Conservation (phyloP, 176 grass and related monocot genomes). For the Ananas comosus region DNA sequence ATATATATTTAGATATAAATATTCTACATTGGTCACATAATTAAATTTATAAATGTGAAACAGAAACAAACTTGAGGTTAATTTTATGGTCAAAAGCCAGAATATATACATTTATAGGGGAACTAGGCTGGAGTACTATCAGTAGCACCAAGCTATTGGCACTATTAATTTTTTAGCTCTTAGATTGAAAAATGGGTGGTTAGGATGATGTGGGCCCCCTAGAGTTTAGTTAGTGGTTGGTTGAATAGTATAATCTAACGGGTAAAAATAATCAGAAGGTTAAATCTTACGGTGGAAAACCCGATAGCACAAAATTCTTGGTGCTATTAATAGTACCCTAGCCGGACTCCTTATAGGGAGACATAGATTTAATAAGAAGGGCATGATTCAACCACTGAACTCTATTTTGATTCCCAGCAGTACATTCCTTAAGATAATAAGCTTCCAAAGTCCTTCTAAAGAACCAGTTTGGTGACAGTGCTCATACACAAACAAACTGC, state of each 20-base stretch:
- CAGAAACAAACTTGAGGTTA: neutral
- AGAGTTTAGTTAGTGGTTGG: no score
- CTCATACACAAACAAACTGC: neutral
- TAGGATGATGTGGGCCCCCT: no score
- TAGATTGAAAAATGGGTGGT: no score
- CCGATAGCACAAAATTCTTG: no score
- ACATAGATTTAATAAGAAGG: neutral
- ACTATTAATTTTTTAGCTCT: no score
- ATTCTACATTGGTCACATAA: neutral
- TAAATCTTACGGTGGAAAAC: no score
- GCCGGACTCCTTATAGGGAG: no score
- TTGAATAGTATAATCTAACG: no score
- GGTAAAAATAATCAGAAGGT: no score
- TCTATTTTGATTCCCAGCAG: conserved; percentile 1
- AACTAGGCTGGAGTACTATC: no score
- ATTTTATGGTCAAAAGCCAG: neutral
- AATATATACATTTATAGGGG: neutral
- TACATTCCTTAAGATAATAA: conserved; percentile 6
- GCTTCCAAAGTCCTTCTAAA: neutral
- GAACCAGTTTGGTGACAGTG: neutral
- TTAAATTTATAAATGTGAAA: neutral
- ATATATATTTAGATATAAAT: neutral
- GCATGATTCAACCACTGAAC: conserved; percentile 8
- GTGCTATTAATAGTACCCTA: no score
- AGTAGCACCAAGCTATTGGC: no score